Percentiles rank a stretch among this genome's conserved stretches.
These are phyloP conservation scores for Aspergillus hiratsukae DNA, from an alignment of 2,329 filamentous ascomycete genomes.

Conservation along the genomic window DNA sequence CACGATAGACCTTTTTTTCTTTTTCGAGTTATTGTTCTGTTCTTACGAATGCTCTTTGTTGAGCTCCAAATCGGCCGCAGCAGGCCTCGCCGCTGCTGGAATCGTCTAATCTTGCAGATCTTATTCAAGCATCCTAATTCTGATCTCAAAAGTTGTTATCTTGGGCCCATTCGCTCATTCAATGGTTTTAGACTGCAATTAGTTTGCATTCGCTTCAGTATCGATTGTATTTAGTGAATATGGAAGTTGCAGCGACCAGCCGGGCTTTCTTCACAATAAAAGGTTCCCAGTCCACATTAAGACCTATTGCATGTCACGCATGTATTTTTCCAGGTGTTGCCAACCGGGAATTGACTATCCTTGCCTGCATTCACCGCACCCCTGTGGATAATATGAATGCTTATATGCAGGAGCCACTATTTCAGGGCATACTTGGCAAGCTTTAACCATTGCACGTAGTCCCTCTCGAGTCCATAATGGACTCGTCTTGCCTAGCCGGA, in stretches of 20 bases:
- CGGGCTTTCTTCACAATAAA: neutral
- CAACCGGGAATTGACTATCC: no score
- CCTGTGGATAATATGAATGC: no score
- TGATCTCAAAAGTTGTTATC: constrained; percentile 2
- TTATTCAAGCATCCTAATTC: constrained; percentile 1
- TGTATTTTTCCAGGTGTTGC: no score
- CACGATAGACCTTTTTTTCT: constrained; percentile 33
- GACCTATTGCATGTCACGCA: neutral
- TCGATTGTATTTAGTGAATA: neutral
- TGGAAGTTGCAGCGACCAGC: no score
- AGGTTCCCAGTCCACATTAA: neutral
- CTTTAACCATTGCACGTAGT: neutral
- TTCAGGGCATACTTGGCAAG: no score
- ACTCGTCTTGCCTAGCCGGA: neutral
- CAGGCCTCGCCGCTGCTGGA: neutral
- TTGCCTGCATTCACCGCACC: no score
- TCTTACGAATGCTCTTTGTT: neutral
- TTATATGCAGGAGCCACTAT: no score
- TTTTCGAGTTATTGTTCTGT: constrained; percentile 18
- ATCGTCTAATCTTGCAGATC: constrained; percentile 11
- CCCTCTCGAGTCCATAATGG: neutral
- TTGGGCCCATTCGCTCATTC: neutral
- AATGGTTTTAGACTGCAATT: neutral
- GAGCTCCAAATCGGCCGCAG: neutral
- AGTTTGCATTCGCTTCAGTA: neutral